These are phyloP conservation scores for Diaporthe sp. DNA, from an alignment of 2,329 filamentous ascomycete species.

Conservation along the genomic window DNA sequence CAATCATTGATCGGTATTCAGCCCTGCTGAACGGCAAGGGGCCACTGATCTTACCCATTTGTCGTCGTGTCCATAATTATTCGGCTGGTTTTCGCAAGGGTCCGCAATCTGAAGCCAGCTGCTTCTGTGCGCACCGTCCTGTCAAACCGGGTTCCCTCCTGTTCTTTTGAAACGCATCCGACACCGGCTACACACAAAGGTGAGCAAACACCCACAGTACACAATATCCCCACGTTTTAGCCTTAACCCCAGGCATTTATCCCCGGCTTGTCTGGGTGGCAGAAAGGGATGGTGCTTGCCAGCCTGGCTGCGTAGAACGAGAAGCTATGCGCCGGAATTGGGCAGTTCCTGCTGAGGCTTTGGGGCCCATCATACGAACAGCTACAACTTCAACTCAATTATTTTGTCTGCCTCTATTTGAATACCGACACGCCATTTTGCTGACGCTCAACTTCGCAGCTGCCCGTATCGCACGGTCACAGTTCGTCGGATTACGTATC, in stretches of 20 bases:
- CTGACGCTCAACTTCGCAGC: constrained; percentile 4
- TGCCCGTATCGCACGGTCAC: constrained; percentile 6
- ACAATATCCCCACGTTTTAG: constrained; percentile 24
- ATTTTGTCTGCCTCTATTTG: not conserved
- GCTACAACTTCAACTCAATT: constrained; percentile 10
- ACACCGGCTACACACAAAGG: constrained; percentile 40
- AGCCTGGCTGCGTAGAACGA: not conserved
- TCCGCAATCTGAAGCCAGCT: not conserved
- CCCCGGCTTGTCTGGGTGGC: not conserved
- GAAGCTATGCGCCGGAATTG: not conserved
- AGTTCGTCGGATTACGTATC: constrained; percentile 8
- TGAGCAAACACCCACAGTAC: constrained; percentile 29
- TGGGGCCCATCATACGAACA: not conserved
- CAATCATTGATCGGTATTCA: not conserved
- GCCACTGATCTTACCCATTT: not conserved
- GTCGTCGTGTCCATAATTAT: constrained; percentile 1
- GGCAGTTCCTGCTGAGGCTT: not conserved
- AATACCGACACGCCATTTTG: not conserved
- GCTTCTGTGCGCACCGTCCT: constrained; percentile 13
- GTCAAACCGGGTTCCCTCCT: constrained; percentile 35
- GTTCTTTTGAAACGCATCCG: constrained; percentile 44
- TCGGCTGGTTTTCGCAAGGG: not conserved
- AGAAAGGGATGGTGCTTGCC: constrained; percentile 7
- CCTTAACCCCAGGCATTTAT: constrained; percentile 16
- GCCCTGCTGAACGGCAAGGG: not conserved